phyloP scores from a whole-genome alignment of 2,329 filamentous ascomycete genomes.

The Colletotrichum nymphaeae region DNA sequence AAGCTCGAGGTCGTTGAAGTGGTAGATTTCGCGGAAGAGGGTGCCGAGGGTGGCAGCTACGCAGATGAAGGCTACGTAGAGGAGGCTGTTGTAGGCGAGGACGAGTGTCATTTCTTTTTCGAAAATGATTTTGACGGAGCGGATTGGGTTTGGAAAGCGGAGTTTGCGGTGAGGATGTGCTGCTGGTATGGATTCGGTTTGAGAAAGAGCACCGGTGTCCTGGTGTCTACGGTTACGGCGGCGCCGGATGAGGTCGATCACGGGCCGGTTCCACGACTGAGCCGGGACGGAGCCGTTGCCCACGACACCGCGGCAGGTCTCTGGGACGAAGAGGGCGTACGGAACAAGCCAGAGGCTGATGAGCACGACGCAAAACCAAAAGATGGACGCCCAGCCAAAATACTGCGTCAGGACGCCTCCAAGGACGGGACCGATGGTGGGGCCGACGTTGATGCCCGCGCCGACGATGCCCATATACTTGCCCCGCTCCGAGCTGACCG shows the following conservation, averaged over 20 bases:
- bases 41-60: conserved; percentile 64
- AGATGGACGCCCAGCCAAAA: conserved; percentile 75
- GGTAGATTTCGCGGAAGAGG: conserved; percentile 62
- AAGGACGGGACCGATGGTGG: conserved; percentile 68
- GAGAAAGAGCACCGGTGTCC: conserved; percentile 31
- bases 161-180: conserved; percentile 53
- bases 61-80: conserved; percentile 68
- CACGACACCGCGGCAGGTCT: conserved; percentile 69
- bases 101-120: conserved; percentile 69
- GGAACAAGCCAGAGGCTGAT: conserved; percentile 62
- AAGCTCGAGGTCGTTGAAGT: conserved; percentile 61
- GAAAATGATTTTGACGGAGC: conserved; percentile 63
- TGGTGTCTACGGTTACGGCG: conserved; percentile 34
- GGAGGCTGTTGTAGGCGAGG: conserved; percentile 61
- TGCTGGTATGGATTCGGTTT: conserved; percentile 43
- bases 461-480: conserved; percentile 78
- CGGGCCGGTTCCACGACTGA: conserved; percentile 67
- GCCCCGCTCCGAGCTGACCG: conserved; percentile 76
- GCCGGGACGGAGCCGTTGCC: conserved; percentile 72
- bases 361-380: conserved; percentile 75
- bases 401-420: conserved; percentile 73
- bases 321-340: conserved; percentile 67
- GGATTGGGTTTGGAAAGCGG: conserved; percentile 67
- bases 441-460: conserved; percentile 66
- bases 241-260: conserved; percentile 60